phyloP scores from a whole-genome alignment of 2,329 filamentous ascomycete species.

The Scytalidium lignicola region DNA sequence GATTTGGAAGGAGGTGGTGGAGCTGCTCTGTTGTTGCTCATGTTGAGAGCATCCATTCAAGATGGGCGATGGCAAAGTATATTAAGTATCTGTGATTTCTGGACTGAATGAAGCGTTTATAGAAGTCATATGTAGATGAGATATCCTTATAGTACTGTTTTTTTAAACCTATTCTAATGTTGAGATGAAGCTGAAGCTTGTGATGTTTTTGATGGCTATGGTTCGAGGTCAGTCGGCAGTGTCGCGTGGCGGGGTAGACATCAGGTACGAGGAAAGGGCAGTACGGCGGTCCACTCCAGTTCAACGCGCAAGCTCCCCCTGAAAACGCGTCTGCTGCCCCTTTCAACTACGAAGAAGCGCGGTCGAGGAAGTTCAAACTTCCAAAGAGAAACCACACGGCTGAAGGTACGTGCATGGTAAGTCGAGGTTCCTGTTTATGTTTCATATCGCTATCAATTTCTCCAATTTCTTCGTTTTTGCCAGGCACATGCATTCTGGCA shows the following conservation, averaged over 20 bases:
- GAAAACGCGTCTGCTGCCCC: neutral
- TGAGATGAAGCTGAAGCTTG: neutral
- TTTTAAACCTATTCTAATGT: neutral
- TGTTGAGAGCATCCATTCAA: neutral
- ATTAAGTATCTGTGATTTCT: neutral
- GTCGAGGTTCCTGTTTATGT: neutral
- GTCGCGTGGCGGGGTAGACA: neutral
- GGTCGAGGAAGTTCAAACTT: neutral
- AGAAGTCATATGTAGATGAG: neutral
- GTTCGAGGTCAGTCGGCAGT: neutral
- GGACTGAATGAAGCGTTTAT: neutral
- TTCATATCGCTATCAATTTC: neutral
- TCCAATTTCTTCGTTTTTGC: neutral
- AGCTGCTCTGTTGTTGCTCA: neutral
- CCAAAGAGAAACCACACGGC: neutral
- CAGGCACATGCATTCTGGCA: neutral
- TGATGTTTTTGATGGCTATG: neutral
- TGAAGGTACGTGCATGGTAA: neutral
- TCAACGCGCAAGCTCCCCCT: neutral
- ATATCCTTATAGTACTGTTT: neutral
- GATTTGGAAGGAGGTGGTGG: conserved; percentile 6
- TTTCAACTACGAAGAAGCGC: neutral
- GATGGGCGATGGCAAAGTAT: neutral
- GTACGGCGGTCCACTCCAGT: neutral
- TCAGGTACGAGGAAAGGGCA: neutral